Conservation (phyloP, 2,329 filamentous ascomycete genomes). For the Cytospora chrysosperma region DNA sequence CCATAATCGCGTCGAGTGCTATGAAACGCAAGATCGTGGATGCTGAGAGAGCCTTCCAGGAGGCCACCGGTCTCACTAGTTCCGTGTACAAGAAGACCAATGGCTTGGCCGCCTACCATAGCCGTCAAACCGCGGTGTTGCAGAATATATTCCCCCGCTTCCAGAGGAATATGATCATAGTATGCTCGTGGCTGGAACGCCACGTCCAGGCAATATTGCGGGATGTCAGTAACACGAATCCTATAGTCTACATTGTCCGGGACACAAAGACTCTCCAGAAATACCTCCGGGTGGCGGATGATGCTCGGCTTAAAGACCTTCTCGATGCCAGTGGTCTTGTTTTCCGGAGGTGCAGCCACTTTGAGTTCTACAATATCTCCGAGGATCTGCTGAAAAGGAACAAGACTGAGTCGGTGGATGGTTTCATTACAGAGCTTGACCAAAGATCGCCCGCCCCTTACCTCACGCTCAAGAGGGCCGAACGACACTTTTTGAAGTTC, state of each 20-base stretch:
- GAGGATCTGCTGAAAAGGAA: conserved; percentile 41
- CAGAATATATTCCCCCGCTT: conserved; percentile 59
- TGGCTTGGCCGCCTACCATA: conserved; percentile 61
- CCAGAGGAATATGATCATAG: conserved; percentile 62
- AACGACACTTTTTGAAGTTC: conserved; percentile 69
- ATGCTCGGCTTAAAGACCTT: conserved; percentile 56
- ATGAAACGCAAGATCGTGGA: conserved; percentile 69
- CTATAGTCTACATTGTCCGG: conserved; percentile 68
- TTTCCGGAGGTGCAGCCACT: conserved; percentile 66
- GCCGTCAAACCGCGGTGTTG: conserved; percentile 62
- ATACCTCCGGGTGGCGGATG: conserved; percentile 58
- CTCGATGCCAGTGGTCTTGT: conserved; percentile 56
- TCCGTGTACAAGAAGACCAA: conserved; percentile 62
- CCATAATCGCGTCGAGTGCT: conserved; percentile 71
- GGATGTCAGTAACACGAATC: conserved; percentile 62
- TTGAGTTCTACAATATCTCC: conserved; percentile 75
- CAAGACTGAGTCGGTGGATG: conserved; percentile 33
- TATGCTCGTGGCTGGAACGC: conserved; percentile 70
- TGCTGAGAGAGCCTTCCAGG: conserved; percentile 65
- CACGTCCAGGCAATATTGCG: conserved; percentile 59
- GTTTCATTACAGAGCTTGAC: conserved; percentile 34
- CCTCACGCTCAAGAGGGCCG: conserved; percentile 65
- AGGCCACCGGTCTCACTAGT: conserved; percentile 60
- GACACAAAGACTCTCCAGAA: conserved; percentile 63
- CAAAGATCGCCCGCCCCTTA: conserved; percentile 54